Conservation (phyloP, 2,329 filamentous ascomycete species). For the Microdochium trichocladiopsis region DNA sequence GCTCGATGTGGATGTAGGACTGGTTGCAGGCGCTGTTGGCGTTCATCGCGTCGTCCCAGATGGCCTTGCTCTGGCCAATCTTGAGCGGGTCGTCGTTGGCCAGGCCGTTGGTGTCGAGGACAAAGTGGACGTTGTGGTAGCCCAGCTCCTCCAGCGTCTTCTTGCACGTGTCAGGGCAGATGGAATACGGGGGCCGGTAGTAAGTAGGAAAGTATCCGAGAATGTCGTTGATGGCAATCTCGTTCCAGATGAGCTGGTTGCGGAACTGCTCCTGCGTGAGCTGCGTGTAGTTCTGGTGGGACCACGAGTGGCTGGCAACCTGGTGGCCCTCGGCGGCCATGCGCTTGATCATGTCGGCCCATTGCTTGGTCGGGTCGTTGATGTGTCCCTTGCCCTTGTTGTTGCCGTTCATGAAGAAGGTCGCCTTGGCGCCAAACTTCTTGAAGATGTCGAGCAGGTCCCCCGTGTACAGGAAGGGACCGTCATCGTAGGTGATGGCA, state of each 20-base stretch:
- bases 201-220: slow-evolving; percentile 24
- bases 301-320: slow-evolving; percentile 25
- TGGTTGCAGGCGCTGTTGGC: slow-evolving; percentile 17
- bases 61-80: slow-evolving; percentile 27
- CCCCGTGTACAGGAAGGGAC: slow-evolving; percentile 50
- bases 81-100: slow-evolving; percentile 15
- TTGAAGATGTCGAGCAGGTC: slow-evolving; percentile 49
- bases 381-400: slow-evolving; percentile 44
- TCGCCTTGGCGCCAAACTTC: slow-evolving; percentile 50
- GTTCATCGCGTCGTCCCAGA: slow-evolving; percentile 25
- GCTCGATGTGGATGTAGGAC: slow-evolving; percentile 29
- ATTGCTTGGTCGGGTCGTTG: slow-evolving; percentile 24
- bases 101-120: slow-evolving; percentile 22
- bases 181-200: slow-evolving; percentile 24
- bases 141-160: slow-evolving; percentile 17
- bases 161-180: slow-evolving; percentile 17
- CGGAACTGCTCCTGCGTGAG: slow-evolving; percentile 17
- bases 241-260: slow-evolving; percentile 24
- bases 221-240: slow-evolving; percentile 24
- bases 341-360: slow-evolving; percentile 9
- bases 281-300: slow-evolving; percentile 21
- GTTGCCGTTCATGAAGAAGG: slow-evolving; percentile 54
- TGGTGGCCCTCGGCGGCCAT: slow-evolving; percentile 25
- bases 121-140: slow-evolving; percentile 22
- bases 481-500: slow-evolving; percentile 58